A percentile compares a stretch with the other conserved stretches of the same genome.
Conservation (phyloP, 257 asterid genomes). For the Euphrasia confusa region DNA sequence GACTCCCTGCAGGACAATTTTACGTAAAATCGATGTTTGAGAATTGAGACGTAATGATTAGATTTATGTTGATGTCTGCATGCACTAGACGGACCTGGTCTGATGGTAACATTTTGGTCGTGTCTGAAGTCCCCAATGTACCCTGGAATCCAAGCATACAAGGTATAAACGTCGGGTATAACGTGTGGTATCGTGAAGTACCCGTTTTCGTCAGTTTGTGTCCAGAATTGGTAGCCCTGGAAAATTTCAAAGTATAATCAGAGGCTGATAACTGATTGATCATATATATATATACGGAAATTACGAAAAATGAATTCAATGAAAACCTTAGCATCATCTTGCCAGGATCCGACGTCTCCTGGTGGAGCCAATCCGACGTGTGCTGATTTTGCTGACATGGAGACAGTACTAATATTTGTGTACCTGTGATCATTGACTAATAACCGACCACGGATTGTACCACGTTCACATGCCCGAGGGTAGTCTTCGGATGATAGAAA, state of each 20-base stretch:
- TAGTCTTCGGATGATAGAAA: conserved; percentile 51
- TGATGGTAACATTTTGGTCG: conserved; percentile 21
- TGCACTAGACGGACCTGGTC: conserved; percentile 32
- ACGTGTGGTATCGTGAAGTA: conserved; percentile 36
- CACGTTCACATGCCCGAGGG: conserved; percentile 42
- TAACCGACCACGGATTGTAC: conserved; percentile 49
- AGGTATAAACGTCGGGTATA: conserved; percentile 36
- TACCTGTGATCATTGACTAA: conserved; percentile 39
- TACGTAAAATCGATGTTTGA: background rate
- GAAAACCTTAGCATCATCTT: conserved; percentile 48
- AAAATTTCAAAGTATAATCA: background rate
- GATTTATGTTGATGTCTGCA: background rate
- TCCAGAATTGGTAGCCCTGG: conserved; percentile 83
- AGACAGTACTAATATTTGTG: background rate
- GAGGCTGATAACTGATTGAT: background rate
- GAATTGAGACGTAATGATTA: background rate
- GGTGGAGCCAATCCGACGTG: conserved; percentile 61
- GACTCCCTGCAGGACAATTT: conserved; percentile 22
- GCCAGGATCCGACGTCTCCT: conserved; percentile 73
- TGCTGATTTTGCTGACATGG: conserved; percentile 41
- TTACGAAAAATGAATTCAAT: background rate
- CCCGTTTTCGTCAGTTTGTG: conserved; percentile 40
- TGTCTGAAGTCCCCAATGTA: conserved; percentile 55
- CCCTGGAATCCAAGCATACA: conserved; percentile 70
- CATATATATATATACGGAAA: background rate